Evolutionary conservation across 2,329 filamentous ascomycete genomes (phyloP), one percentile per base, ranked within the genome.

Genomic region (Nannizzia gypsea): DNA sequence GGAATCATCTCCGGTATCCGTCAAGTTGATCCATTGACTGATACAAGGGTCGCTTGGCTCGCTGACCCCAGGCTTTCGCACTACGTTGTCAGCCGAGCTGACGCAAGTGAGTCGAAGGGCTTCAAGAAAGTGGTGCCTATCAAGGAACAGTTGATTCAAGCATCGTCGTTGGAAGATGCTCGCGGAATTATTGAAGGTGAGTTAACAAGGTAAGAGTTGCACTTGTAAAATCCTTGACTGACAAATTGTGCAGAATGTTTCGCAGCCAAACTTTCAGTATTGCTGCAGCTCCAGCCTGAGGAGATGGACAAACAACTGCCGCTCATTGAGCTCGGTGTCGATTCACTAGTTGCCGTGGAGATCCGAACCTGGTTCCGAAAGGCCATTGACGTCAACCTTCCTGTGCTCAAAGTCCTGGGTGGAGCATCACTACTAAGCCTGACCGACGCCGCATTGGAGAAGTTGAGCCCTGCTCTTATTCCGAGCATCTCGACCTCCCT

Each of bases 311-410:
- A n/a, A n/a, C n/a, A n/a, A n/a, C n/a, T n/a, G n/a, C n/a, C n/a
- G n/a, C n/a, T n/a, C n/a, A n/a, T n/a, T 40, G 62, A 60, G 6
- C 48, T 59, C 1, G 63, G 63, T n/a, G 56, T 65, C 9, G 62
- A 65, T 24, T 65, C 63, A 13, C 55, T 65, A 1, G 56, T 65
- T 15, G 63, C 62, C 1, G 59, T 65, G 5, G 62, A 64, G 17
- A 52, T 65, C 8, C 38, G 62, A 6, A 60, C 56, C 22, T 65
- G 63, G 63, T 61, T 65, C 40, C 15, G 56, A 5, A 61, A 61
- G 22, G 61, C 63, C 13, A 11, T 64, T 3, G 50, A 36, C 31
- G 57, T 60, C 8, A 59, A 64, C 42, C 56, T 64, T 20, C 59
- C 63, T 1, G 60, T 64, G 3, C 59, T 65, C 6, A 52, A 60